phyloP scores from a whole-genome alignment of 192 early-diverging fungal genomes.

The Rhizoclosmatium sp. region DNA sequence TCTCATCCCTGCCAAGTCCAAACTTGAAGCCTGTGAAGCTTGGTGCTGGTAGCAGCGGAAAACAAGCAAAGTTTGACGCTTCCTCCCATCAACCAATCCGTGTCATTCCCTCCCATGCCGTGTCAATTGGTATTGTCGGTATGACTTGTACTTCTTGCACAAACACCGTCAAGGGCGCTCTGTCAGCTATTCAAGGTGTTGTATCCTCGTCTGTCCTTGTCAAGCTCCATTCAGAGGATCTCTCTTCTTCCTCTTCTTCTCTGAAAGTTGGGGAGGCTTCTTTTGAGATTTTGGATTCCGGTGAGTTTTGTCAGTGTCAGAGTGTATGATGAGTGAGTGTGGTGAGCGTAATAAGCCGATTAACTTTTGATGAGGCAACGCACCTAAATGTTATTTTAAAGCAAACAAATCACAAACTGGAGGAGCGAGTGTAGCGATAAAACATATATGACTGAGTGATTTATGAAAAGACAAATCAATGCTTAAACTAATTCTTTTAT shows the following conservation, averaged over 20 bases:
- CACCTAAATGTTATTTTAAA: no score
- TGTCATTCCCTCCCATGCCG: not conserved
- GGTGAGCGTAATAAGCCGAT: no score
- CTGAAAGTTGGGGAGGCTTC: not conserved
- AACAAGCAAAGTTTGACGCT: not conserved
- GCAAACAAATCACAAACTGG: no score
- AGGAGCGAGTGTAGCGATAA: not conserved
- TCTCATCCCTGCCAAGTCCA: not conserved
- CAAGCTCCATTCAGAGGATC: not conserved
- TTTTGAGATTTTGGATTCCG: conserved; percentile 6
- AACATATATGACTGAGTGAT: not conserved
- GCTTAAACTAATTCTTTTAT: not conserved
- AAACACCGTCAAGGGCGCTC: conserved; percentile 68
- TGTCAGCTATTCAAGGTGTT: conserved; percentile 9
- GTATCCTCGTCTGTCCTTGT: not conserved
- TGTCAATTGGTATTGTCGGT: conserved; percentile 71
- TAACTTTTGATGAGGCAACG: no score
- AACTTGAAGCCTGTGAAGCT: not conserved
- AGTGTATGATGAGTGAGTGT: not conserved
- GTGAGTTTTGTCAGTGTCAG: not conserved
- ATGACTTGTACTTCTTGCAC: conserved; percentile 96
- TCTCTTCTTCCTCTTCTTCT: not conserved
- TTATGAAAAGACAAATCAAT: not conserved
- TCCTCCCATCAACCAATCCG: not conserved
- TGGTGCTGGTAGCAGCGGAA: not conserved